Evolutionary conservation across 306 rosid genomes (phyloP).

Genomic region (Elaeagnus macrophylla): DNA sequence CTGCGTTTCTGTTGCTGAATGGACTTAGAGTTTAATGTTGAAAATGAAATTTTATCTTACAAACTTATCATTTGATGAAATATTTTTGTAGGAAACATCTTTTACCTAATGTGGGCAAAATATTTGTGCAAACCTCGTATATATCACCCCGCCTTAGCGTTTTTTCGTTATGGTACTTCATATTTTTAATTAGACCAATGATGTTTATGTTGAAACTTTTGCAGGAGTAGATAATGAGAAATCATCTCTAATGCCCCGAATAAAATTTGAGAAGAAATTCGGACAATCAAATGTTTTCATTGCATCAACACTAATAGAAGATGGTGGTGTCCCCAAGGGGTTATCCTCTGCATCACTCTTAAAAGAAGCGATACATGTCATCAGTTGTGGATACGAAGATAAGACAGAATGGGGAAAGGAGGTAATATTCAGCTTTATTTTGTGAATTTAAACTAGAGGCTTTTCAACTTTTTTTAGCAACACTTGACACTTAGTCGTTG

Average conservation of each 20-base stretch:
- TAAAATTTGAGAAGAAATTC: conserved; percentile 74
- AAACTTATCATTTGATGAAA: too few relatives aligned
- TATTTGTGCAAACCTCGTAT: too few relatives aligned
- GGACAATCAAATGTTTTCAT: conserved; percentile 76
- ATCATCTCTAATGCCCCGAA: conserved; percentile 54
- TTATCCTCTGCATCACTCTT: conserved; percentile 68
- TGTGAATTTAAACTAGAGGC: not conserved
- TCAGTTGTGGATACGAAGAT: conserved; percentile 91
- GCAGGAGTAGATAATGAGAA: conserved; percentile 71
- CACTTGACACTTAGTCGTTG: not conserved
- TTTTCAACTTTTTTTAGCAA: not conserved
- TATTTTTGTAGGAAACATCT: too few relatives aligned
- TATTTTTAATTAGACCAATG: not conserved
- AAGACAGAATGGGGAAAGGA: conserved; percentile 96
- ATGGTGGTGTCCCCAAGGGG: conserved; percentile 62
- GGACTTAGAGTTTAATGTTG: too few relatives aligned
- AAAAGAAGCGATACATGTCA: conserved; percentile 93
- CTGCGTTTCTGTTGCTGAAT: too few relatives aligned
- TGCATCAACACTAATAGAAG: conserved; percentile 66
- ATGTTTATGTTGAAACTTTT: conserved; percentile 16
- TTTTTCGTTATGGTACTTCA: too few relatives aligned
- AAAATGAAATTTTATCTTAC: too few relatives aligned
- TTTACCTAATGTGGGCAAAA: too few relatives aligned
- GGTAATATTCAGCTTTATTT: conserved; percentile 24
- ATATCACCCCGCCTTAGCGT: too few relatives aligned